Conservation (phyloP, 1,139 yeast species). For the Pneumocystis murina region DNA sequence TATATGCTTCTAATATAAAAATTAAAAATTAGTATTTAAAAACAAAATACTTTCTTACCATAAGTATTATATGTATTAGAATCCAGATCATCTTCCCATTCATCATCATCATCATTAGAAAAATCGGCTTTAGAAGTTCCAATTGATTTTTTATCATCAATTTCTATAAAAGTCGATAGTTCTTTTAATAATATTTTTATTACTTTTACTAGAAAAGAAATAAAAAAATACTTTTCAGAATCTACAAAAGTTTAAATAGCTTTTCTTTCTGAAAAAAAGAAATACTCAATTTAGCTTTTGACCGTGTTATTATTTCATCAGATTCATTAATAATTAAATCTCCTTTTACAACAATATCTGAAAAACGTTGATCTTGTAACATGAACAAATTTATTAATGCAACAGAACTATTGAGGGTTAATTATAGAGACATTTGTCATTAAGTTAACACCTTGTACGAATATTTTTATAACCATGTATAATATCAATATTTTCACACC, state of each 20-base stretch:
- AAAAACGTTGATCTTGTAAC: constrained; percentile 3
- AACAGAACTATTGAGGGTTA: constrained; percentile 3
- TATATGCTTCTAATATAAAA: background rate
- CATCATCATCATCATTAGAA: constrained; percentile 7
- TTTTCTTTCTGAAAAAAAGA: background rate
- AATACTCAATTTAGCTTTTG: constrained; percentile 8
- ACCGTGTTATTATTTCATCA: constrained; percentile 11
- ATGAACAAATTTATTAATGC: constrained; percentile 10
- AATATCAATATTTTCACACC: constrained; percentile 12
- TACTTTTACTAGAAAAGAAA: constrained; percentile 7
- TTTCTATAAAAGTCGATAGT: constrained; percentile 1
- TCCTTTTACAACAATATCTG: constrained; percentile 9
- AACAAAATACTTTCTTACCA: background rate
- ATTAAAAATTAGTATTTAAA: background rate
- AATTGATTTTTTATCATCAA: constrained; percentile 5
- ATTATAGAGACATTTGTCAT: background rate
- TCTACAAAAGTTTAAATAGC: background rate
- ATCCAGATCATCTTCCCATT: background rate
- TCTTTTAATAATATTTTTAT: constrained; percentile 9
- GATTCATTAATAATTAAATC: constrained; percentile 10
- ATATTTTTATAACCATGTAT: constrained; percentile 11
- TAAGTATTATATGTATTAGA: background rate
- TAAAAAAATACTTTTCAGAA: constrained; percentile 8
- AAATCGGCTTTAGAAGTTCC: background rate
- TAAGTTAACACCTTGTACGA: background rate